Conservation (phyloP, 2,329 filamentous ascomycete species). For the Colletotrichum spinosum region DNA sequence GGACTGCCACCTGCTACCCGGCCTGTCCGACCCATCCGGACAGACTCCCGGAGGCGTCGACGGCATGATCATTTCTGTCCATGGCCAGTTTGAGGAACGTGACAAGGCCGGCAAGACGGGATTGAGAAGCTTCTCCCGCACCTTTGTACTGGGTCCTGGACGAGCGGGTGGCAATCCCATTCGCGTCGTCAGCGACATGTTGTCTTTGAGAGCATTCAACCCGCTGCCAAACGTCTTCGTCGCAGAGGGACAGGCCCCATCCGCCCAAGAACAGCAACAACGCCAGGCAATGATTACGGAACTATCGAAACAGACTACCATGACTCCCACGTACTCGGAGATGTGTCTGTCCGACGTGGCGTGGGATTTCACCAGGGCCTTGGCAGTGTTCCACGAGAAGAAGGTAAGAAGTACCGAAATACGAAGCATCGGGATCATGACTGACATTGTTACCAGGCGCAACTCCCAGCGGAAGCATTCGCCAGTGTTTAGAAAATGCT, state of each 20-base stretch:
- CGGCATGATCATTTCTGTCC: constrained; percentile 81
- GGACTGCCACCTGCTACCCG: constrained; percentile 81
- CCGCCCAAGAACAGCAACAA: constrained; percentile 58
- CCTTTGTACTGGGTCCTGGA: constrained; percentile 83
- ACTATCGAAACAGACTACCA: constrained; percentile 80
- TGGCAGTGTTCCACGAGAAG: constrained; percentile 79
- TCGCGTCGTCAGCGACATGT: constrained; percentile 83
- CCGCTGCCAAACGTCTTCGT: constrained; percentile 59
- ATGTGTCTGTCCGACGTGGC: constrained; percentile 83
- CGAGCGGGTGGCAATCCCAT: constrained; percentile 72
- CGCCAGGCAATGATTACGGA: constrained; percentile 77
- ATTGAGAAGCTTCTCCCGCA: constrained; percentile 84
- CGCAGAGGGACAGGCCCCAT: constrained; percentile 39
- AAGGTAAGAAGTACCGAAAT: constrained; percentile 65
- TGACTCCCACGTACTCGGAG: constrained; percentile 82
- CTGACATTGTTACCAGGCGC: constrained; percentile 45
- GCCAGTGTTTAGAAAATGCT: constrained; percentile 35
- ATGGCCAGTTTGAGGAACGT: constrained; percentile 86
- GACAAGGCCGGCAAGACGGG: constrained; percentile 68
- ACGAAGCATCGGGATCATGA: constrained; percentile 3
- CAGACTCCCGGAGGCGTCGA: constrained; percentile 74
- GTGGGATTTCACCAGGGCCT: constrained; percentile 83
- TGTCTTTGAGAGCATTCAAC: constrained; percentile 76
- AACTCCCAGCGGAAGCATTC: constrained; percentile 64
- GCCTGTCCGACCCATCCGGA: constrained; percentile 76